Evolutionary conservation across 2,329 filamentous ascomycete species (phyloP).

Genomic region (Venturiaceae sp.): DNA sequence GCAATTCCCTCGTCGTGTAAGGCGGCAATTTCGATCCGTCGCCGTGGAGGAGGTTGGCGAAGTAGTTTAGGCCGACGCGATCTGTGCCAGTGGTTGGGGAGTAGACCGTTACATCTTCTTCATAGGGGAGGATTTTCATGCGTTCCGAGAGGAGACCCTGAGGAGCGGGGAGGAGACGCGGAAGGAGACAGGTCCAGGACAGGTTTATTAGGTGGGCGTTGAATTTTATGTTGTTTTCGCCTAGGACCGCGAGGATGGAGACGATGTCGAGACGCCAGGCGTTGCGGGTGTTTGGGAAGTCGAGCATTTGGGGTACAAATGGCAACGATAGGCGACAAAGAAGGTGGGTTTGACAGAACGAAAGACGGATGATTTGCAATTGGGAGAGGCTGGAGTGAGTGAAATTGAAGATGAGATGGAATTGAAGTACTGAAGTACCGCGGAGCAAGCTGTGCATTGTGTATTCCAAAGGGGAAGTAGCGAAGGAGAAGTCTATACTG

Average conservation of each 20-base stretch:
- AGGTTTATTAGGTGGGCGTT: not conserved
- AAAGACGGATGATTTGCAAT: no score
- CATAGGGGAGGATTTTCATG: not conserved
- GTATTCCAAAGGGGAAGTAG: no score
- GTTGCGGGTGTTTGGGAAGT: not conserved
- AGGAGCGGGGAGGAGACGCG: not conserved
- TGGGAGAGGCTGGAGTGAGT: no score
- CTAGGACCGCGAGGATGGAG: slow-evolving; percentile 2
- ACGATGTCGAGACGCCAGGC: not conserved
- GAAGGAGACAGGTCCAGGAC: not conserved
- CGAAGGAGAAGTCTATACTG: no score
- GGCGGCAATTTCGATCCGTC: not conserved
- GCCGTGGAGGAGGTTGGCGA: not conserved
- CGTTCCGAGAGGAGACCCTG: not conserved
- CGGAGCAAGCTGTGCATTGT: no score
- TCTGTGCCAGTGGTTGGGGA: not conserved
- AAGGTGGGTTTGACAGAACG: not conserved
- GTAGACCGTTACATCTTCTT: not conserved
- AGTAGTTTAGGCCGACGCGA: not conserved
- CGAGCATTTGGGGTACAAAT: not conserved
- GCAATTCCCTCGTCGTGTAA: not conserved
- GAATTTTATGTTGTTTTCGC: slow-evolving; percentile 1
- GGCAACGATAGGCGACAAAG: not conserved
- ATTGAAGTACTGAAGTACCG: no score
- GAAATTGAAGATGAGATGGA: no score